Conservation (phyloP, 2,329 filamentous ascomycete species). For the Cyphellophora attinorum region DNA sequence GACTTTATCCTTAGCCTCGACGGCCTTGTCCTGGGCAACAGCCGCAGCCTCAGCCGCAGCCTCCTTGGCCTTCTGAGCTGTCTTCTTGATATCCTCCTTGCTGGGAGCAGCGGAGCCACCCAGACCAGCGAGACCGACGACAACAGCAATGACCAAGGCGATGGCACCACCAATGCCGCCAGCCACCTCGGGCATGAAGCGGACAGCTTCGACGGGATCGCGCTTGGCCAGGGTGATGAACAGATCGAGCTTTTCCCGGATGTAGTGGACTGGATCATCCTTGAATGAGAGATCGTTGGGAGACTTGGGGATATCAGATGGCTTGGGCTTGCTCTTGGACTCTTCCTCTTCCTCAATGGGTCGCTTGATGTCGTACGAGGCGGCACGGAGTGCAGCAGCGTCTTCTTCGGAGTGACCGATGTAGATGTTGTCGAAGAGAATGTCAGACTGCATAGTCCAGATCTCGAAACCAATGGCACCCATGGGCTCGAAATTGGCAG, state of each 20-base stretch:
- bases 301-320: conserved; percentile 54
- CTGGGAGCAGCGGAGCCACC: conserved; percentile 58
- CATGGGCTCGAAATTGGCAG: conserved; percentile 94
- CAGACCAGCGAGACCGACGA: conserved; percentile 57
- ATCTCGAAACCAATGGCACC: conserved; percentile 98
- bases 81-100: conserved; percentile 67
- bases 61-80: conserved; percentile 47
- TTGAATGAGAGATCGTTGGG: conserved; percentile 74
- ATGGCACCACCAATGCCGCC: conserved; percentile 65
- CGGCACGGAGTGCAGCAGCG: conserved; percentile 75
- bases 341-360: conserved; percentile 71
- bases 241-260: conserved; percentile 87
- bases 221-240: conserved; percentile 78
- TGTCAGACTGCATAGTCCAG: conserved; percentile 99
- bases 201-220: conserved; percentile 74
- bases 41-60: too few relatives aligned
- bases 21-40: too few relatives aligned
- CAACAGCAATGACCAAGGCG: conserved; percentile 59
- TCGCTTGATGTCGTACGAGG: conserved; percentile 86
- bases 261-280: conserved; percentile 77
- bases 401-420: conserved; percentile 94
- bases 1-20: conserved; percentile 52
- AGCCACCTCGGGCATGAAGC: conserved; percentile 85
- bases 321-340: conserved; percentile 69
- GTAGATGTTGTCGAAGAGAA: conserved; percentile 99